Evolutionary conservation across 1,284 basidiomycete genomes (phyloP), one percentile per base, ranked within the genome.

Genomic region (Leccinum variabile): DNA sequence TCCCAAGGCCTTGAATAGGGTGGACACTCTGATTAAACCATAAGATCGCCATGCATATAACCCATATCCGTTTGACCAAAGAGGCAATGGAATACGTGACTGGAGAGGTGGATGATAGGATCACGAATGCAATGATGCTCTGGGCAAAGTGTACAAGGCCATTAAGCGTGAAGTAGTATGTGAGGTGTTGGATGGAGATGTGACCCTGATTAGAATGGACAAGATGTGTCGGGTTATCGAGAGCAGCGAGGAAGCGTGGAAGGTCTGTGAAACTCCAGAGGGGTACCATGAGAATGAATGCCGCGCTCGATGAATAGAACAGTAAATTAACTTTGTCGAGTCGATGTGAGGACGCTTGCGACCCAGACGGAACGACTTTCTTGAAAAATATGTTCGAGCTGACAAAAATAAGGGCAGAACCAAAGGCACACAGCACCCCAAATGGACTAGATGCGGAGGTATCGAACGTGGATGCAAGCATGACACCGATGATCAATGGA

Each of bases 321-420:
- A 99, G 82, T 32, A 99, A 84, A 78, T 98, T 98, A 73, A 99
- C 84, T 81, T 98, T 99, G 84, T 99, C 97, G 59, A 99, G 84
- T 74, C 95, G 95, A 74, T 89, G 88, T 9, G 83, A 78, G 1
- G 84, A 79, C 35, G 77, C 65, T 60, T 80, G 77, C 9, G 80
- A 72, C 56, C 81, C 83, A 18, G 87, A 87, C 1, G 95, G 95
- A 83, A 99, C 90, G 64, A 99, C 89, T 81, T 98, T 98, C 79
- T 99, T 99, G 84, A 97, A 97, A 78, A 97, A 98, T 71, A 99
- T 98, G 79, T 99, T 99, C 68, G 96, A 96, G 64, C 92, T 94
- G 57, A 99, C 97, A 74, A 99, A 98, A 67, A 99, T 88, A 63
- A 98, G 78, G 28, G 96, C 96, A 14, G 94, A 97, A 44, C 95